A percentile compares a stretch with the other conserved stretches of the same genome.
Conservation (phyloP, 1,139 yeast species). For the Geotrichum australiense region DNA sequence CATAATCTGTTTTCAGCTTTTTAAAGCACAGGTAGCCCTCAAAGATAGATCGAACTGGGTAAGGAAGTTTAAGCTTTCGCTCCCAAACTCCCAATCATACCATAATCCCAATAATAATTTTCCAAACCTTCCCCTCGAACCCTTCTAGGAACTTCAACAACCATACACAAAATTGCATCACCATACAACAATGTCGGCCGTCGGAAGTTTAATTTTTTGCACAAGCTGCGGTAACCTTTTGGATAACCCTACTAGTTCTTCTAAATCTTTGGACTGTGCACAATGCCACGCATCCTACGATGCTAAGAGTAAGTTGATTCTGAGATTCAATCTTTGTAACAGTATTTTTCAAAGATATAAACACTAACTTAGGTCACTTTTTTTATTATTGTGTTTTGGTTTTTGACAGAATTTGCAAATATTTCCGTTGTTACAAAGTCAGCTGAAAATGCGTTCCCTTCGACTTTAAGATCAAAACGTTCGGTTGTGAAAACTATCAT, state of each 20-base stretch:
- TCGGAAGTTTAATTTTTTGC: conserved; percentile 91
- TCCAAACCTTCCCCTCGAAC: no score
- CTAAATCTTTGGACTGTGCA: conserved; percentile 48
- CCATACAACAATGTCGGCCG: conserved; percentile 67
- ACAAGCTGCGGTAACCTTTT: conserved; percentile 87
- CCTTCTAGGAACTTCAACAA: background rate
- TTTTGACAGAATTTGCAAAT: conserved; percentile 54
- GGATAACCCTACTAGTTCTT: conserved; percentile 52
- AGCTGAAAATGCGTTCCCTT: conserved; percentile 88
- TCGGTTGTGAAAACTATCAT: conserved; percentile 86
- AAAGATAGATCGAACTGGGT: no score
- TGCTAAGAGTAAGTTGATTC: conserved; percentile 30
- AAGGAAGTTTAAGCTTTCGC: no score
- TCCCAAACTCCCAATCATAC: no score
- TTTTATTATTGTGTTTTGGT: background rate
- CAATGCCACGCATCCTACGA: conserved; percentile 59
- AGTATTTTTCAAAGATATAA: no score
- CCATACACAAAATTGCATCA: background rate
- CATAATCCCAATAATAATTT: no score
- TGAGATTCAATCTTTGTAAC: background rate
- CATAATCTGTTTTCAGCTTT: no score
- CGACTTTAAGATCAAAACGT: conserved; percentile 67
- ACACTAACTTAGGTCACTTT: background rate
- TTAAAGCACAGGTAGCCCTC: no score
- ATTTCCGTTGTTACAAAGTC: conserved; percentile 82